Evolutionary conservation across 345 rosid species (phyloP), one percentile per base, ranked within the genome.

Genomic region (Iberis pinnata): DNA sequence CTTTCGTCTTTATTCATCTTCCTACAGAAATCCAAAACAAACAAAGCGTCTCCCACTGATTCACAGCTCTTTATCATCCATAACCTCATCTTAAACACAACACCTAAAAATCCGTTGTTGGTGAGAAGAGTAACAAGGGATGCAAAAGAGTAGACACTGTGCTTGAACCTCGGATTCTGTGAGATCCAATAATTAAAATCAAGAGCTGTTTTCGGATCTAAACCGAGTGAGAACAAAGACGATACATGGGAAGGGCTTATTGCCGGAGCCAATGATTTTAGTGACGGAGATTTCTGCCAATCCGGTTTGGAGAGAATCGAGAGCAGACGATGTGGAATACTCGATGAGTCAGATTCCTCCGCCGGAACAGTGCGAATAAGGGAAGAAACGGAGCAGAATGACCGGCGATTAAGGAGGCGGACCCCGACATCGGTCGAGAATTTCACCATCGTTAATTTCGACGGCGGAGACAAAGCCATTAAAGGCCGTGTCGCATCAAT

Each of bases 141-240:
- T 1, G 80, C 77, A 61, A 72, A 72, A 1, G 88, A 70, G 14
- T 67, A 65, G 0, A 79, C 80, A 13, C 55, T 60, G 56, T 80
- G 84, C 14, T 70, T 77, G 65, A 77, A 86, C 7, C 71, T 69
- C 7, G 75, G 76, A 6, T 56, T 76, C 46, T 32, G 67, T 2
- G 76, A 68, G 31, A 83, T 51, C 75, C 82, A 83, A 12, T 71
- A 50, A 43, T 80, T 83, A 60, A 83, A 86, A 22, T 62, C 54
- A 12, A 77, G 72, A 16, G 88, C 82, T 20, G 62, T 73, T 9
- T 61, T 68, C 17, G 92, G 90, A 63, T 70, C 49, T 14, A 78
- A 68, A 56, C 73, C 63, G 52, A 51, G 55, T 5, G 53, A 45
- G 51, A 69, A 71, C 6, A 83, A 56, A 4, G 84, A 73, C 1